Base-by-base conservation (phyloP, 2,329 filamentous ascomycete species). In the Sarocladiaceae sp. region DNA sequence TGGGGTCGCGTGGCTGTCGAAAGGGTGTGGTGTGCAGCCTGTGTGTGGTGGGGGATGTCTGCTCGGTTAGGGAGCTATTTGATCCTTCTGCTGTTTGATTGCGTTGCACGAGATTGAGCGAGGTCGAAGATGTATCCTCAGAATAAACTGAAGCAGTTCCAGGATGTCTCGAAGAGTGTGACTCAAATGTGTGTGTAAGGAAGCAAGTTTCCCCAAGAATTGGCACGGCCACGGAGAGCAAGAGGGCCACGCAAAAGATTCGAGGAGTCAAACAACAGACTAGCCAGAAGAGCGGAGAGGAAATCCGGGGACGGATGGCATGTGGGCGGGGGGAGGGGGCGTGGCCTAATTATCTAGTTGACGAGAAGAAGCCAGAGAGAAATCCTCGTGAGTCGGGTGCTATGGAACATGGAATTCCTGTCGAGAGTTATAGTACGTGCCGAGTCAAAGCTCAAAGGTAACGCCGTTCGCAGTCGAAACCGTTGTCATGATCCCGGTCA, bases 251-350 rank as follows among this genome's bases (percentile, higher is more conserved):
- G 10, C 28, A 49, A 17, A 26, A 20, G 26, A 31, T 31, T 15
- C 17, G 37, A 23, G n/a, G 31, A 50, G 29, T 35, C 35, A 20
- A 33, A 26, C 20, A 31, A 49, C 26, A 35, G 31, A 49, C 20
- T 23, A 33, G 13, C 25, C 13, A 35, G 23, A 15, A 17, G n/a
- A 33, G 44, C 44, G 44, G 44, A 48, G 44, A 48, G 44, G 37
- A 52, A 53, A 53, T 53, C 51, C 51, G 51, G 51, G 51, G 51
- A 40, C 42, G 50, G 35, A 52, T 48, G 31, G 51, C 29, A 47
- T 40, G 51, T 28, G 42, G 50, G 39, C 37, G 50, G 39, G 39
- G 35, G 51, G 33, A 23, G 29, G 42, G 35, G 42, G 42, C 28
- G 44, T 48, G 44, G 44, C 15, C 44, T 31, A 22, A 20, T 20